Evolutionary conservation across 2,329 filamentous ascomycete genomes (phyloP), one percentile per base, ranked within the genome.

Genomic region (Cladosporium sp.): DNA sequence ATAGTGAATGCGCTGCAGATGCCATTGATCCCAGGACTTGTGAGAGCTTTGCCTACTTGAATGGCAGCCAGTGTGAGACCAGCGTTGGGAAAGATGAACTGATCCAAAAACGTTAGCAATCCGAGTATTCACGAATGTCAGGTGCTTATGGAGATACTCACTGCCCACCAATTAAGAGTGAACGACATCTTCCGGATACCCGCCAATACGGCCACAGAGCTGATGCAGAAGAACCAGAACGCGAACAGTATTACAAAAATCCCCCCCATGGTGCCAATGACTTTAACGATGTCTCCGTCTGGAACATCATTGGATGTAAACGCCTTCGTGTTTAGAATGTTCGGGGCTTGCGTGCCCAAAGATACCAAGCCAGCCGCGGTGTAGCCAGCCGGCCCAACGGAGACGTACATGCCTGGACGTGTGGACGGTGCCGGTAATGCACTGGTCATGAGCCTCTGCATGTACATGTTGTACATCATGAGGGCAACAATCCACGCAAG

Each of bases 71-170:
- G 72, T 1, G 79, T 81, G 54, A 85, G 79, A 0, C 83, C 83
- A 1, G 79, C 80, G 55, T 86, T 85, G 4, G 83, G 83, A 61
- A 85, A 86, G 28, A 86, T 77, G 63, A 84, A 81, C 2, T 50
- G 5, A 16, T n/a, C 4, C 2, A 5, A 10, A 4, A 35, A 18
- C 34, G 44, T 38, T 16, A 38, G 44, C 28, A 7, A 16, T 28
- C 7, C 22, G 22, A 7, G 22, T 28, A 28, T 28, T 28, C 5
- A 28, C 7, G 34, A 35, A 38, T 14, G 35, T 16, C 11, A 14
- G 16, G 16, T 5, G 13, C 6, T 11, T 3, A 38, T 38, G 13
- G 35, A 14, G 35, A 13, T 14, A 50, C 48, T 50, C 43, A 50
- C 48, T 16, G 79, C 80, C 75, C 78, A 84, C 81, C 85, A 67